These are phyloP conservation scores for Talaromyces sp. DNA, from an alignment of 2,329 filamentous ascomycete species.

Conservation along the genomic window DNA sequence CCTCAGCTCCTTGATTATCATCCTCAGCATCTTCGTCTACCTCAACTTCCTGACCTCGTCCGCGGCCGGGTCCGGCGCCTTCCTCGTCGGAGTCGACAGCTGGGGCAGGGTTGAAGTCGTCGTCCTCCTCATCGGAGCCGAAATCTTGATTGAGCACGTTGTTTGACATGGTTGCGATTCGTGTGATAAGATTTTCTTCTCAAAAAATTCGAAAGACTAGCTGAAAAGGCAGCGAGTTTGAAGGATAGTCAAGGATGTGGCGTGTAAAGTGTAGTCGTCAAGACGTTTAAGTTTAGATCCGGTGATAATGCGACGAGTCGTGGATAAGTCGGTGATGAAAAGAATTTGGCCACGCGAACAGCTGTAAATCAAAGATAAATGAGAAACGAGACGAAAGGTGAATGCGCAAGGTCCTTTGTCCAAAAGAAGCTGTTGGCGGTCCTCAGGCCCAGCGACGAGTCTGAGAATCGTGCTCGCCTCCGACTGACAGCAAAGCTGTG, in stretches of 20 bases:
- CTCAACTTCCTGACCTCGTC: conserved; percentile 42
- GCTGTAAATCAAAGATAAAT: no score
- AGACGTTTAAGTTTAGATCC: not conserved
- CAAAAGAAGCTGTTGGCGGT: not conserved
- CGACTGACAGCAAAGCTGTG: not conserved
- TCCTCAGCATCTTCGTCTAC: conserved; percentile 45
- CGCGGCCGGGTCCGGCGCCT: conserved; percentile 37
- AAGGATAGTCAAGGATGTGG: not conserved
- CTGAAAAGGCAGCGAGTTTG: not conserved
- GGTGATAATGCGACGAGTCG: not conserved
- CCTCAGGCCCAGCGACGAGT: not conserved
- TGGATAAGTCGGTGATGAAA: not conserved
- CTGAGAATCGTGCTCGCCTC: conserved; percentile 1
- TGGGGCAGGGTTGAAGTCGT: conserved; percentile 83
- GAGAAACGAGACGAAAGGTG: not conserved
- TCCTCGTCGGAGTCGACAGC: conserved; percentile 68
- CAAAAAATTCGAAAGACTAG: not conserved
- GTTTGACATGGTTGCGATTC: conserved; percentile 33
- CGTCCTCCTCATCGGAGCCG: conserved; percentile 68
- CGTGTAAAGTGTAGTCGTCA: not conserved
- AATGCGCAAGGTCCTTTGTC: not conserved
- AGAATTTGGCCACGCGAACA: no score
- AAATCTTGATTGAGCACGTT: conserved; percentile 53
- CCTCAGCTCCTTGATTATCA: conserved; percentile 33
- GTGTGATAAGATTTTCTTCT: not conserved